Evolutionary conservation across 768 basidiomycete genomes (phyloP).

Genomic region (Trametes villosa): DNA sequence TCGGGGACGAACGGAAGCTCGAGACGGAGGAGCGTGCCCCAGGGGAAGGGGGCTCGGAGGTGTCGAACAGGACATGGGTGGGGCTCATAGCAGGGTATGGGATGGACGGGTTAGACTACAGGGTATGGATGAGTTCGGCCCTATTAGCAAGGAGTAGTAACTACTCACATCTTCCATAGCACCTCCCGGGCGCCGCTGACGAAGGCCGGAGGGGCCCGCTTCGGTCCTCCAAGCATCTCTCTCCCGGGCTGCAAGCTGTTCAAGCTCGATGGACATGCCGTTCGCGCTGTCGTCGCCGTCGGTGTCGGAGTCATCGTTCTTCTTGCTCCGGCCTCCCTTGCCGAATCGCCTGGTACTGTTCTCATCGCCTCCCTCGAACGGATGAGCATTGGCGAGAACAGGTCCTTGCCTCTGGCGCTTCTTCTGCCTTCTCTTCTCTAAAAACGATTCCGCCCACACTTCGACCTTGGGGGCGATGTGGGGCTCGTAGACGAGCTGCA

Average conservation of each 20-base stretch:
- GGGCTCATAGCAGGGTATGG: slow-evolving; percentile 53
- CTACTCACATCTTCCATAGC: slow-evolving; percentile 53
- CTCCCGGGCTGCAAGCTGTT: slow-evolving; percentile 54
- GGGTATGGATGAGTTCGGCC: not conserved
- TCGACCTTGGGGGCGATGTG: slow-evolving; percentile 67
- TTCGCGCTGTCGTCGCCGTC: no score
- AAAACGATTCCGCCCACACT: slow-evolving; percentile 43
- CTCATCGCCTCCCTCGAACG: slow-evolving; percentile 21
- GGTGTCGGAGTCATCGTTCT: slow-evolving; percentile 16
- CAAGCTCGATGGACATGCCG: slow-evolving; percentile 49
- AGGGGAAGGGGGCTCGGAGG: slow-evolving; percentile 29
- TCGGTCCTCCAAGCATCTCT: slow-evolving; percentile 57
- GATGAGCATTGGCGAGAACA: slow-evolving; percentile 24
- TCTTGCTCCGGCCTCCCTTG: slow-evolving; percentile 7
- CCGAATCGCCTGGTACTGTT: slow-evolving; percentile 10
- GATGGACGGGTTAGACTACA: slow-evolving; percentile 49
- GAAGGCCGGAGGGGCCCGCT: slow-evolving; percentile 36
- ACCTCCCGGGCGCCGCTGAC: slow-evolving; percentile 31
- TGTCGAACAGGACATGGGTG: slow-evolving; percentile 51
- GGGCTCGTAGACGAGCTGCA: slow-evolving; percentile 70
- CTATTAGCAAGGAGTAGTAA: not conserved
- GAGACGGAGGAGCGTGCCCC: slow-evolving; percentile 1
- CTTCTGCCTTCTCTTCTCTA: slow-evolving; percentile 35
- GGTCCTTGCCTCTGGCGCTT: slow-evolving; percentile 33
- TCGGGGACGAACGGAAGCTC: not conserved